These are phyloP conservation scores for Aspergillus aculeatus DNA, from an alignment of 2,329 filamentous ascomycete genomes.

Conservation along the genomic window DNA sequence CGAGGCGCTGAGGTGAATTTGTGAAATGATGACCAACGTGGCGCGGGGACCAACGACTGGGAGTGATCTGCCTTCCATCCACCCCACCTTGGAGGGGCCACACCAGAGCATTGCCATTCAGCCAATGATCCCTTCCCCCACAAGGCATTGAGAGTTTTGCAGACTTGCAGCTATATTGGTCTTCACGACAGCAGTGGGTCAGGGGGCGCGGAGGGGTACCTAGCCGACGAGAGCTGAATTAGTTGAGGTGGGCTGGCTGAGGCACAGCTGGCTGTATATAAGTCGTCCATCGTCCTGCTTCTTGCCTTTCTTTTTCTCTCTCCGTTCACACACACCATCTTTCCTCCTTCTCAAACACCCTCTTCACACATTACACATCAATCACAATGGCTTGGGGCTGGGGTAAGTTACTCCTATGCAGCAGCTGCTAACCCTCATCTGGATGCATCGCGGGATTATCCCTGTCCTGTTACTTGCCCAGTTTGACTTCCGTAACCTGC, in stretches of 20 bases:
- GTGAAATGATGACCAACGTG: neutral
- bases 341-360: conserved; percentile 5
- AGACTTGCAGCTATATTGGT: neutral
- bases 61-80: conserved; percentile 5
- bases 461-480: neutral
- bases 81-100: neutral
- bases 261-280: conserved; percentile 3
- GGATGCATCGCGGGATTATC: neutral
- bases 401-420: conserved; percentile 25
- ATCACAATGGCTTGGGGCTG: conserved; percentile 38
- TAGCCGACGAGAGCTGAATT: conserved; percentile 1
- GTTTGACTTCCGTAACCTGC: neutral
- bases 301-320: neutral
- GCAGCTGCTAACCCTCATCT: neutral
- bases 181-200: conserved; percentile 1
- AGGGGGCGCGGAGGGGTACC: conserved; percentile 1
- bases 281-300: conserved; percentile 1
- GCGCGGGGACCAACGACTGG: neutral
- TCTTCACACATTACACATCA: conserved; percentile 8
- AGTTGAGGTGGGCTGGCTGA: conserved; percentile 1
- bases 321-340: conserved; percentile 1
- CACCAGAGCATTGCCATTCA: neutral
- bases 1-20: neutral
- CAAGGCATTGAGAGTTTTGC: neutral
- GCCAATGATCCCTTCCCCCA: neutral